A percentile compares a stretch with the other conserved stretches of the same genome.
phyloP scores from a whole-genome alignment of 306 rosid species.

The Prosopis cineraria region DNA sequence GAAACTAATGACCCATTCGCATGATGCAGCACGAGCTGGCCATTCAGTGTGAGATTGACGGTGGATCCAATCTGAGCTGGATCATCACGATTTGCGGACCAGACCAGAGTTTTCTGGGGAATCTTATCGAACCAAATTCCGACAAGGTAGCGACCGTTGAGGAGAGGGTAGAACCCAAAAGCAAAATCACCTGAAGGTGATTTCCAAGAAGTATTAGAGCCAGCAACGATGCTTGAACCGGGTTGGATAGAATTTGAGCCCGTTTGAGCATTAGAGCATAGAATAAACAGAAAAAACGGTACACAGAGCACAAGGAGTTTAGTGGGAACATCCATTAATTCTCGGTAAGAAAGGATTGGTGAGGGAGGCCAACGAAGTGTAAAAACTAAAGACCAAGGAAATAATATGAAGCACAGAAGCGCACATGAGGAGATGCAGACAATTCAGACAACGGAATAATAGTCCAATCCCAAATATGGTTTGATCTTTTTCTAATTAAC shows the following conservation, averaged over 20 bases:
- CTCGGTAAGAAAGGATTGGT: background rate
- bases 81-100: constrained; percentile 45
- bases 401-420: background rate
- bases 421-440: background rate
- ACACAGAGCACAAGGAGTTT: background rate
- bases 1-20: background rate
- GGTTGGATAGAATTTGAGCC: background rate
- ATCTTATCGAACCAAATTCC: constrained; percentile 40
- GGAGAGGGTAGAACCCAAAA: constrained; percentile 37
- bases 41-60: constrained; percentile 23
- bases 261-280: constrained; percentile 4
- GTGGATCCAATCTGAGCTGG: constrained; percentile 33
- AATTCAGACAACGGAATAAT: background rate
- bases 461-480: background rate
- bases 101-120: constrained; percentile 26
- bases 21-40: constrained; percentile 22
- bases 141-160: constrained; percentile 8
- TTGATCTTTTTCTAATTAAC: background rate
- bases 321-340: constrained; percentile 22
- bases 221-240: constrained; percentile 35
- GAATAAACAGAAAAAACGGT: background rate
- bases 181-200: constrained; percentile 38
- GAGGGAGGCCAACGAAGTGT: background rate
- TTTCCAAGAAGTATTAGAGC: constrained; percentile 39
- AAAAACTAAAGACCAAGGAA: background rate